A percentile compares a stretch with the other conserved stretches of the same genome.
phyloP scores from a whole-genome alignment of 2,329 filamentous ascomycete genomes.

The Fusarium graminum region DNA sequence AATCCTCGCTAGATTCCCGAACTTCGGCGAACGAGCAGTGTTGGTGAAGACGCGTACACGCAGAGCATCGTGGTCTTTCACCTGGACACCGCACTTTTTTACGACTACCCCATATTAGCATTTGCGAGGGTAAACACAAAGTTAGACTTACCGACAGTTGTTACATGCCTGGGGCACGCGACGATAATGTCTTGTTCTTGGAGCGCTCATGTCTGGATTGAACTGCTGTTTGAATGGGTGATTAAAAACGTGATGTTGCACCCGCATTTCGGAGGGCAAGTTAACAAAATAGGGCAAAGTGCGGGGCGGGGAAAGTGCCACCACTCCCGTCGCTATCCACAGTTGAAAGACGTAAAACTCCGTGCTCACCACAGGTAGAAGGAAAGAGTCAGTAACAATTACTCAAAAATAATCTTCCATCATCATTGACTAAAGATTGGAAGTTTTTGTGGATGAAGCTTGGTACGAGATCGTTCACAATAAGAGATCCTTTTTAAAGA shows the following conservation, averaged over 20 bases:
- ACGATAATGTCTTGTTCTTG: constrained; percentile 27
- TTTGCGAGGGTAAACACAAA: rapidly evolving
- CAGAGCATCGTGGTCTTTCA: constrained; percentile 33
- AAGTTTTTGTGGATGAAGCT: too few species aligned
- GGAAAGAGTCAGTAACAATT: too few species aligned
- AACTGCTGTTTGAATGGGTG: too few species aligned
- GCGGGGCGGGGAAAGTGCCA: constrained; percentile 4
- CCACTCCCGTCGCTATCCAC: not conserved
- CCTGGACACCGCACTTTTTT: constrained; percentile 39
- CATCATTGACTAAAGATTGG: too few species aligned
- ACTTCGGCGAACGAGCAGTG: constrained; percentile 14
- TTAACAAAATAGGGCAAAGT: too few species aligned
- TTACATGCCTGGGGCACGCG: constrained; percentile 30
- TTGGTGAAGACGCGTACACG: constrained; percentile 27
- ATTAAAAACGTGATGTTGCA: too few species aligned
- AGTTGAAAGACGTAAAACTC: constrained; percentile 7
- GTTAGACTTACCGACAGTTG: constrained; percentile 22
- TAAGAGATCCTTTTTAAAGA: too few species aligned
- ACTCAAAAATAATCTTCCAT: too few species aligned
- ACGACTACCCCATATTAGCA: not conserved
- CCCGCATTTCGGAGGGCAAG: too few species aligned
- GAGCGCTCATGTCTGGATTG: constrained; percentile 10
- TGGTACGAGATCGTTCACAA: too few species aligned
- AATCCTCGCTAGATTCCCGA: not conserved
- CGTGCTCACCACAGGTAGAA: not conserved